Evolutionary conservation across 1,284 basidiomycete genomes (phyloP).

Genomic region (Fomes fomentarius): DNA sequence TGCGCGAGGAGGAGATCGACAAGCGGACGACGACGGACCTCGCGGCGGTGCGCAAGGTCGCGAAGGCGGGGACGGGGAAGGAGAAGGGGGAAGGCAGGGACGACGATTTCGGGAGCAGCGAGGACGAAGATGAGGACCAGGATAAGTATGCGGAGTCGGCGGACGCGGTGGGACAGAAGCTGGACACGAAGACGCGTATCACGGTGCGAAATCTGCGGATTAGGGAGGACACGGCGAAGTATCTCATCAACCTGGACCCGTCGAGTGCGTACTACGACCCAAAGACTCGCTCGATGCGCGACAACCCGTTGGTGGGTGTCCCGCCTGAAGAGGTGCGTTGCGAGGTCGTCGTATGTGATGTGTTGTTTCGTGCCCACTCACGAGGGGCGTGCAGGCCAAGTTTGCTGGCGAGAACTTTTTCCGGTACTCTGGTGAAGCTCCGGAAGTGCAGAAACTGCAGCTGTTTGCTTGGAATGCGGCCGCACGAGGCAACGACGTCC

Average conservation of each 20-base stretch:
- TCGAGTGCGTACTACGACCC: slow-evolving; percentile 99
- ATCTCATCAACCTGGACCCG: slow-evolving; percentile 95
- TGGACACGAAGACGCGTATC: slow-evolving; percentile 97
- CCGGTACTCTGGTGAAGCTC: slow-evolving; percentile 89
- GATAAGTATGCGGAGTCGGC: slow-evolving; percentile 98
- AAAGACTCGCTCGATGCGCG: slow-evolving; percentile 99
- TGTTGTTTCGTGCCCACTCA: slow-evolving; percentile 1
- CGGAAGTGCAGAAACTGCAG: slow-evolving; percentile 89
- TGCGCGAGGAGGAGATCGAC: slow-evolving; percentile 96
- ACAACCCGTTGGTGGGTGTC: slow-evolving; percentile 83
- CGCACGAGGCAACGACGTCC: slow-evolving; percentile 91
- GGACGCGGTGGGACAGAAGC: slow-evolving; percentile 96
- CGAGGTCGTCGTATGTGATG: too few relatives aligned
- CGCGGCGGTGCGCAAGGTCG: slow-evolving; percentile 56
- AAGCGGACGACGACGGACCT: slow-evolving; percentile 93
- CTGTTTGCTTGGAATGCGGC: slow-evolving; percentile 98
- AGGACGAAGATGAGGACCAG: slow-evolving; percentile 93
- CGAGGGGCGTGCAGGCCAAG: slow-evolving; percentile 55
- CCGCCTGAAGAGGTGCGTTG: slow-evolving; percentile 82
- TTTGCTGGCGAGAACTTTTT: slow-evolving; percentile 98
- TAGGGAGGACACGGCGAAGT: slow-evolving; percentile 99
- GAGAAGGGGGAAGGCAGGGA: slow-evolving; percentile 72
- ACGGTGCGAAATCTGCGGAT: slow-evolving; percentile 98
- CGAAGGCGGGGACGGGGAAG: slow-evolving; percentile 67
- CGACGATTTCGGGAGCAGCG: slow-evolving; percentile 94